Base-by-base conservation (phyloP, 2,329 filamentous ascomycete genomes). In the Colletotrichum liriopes region DNA sequence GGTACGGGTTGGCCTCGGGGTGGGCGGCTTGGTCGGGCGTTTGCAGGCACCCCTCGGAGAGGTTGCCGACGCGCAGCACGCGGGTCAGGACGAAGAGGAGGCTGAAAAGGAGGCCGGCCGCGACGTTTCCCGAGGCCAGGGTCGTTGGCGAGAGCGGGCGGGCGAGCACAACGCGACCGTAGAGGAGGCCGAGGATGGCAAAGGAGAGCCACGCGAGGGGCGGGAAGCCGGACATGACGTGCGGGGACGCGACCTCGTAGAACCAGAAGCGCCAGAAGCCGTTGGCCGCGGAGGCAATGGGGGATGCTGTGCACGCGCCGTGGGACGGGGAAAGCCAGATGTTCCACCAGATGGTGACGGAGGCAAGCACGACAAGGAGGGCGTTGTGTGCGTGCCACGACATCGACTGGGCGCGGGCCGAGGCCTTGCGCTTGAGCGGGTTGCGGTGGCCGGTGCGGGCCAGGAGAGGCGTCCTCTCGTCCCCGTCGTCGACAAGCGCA, bases 161-260 rank as follows among this genome's bases (percentile, higher is more conserved):
- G 0, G 79, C 76, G 1, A 81, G 76, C 18, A 82, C 74, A 67
- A 86, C 73, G 43, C 85, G 82, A 0, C 80, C 85, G 72, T 85
- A 86, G 11, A 86, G 74, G 0, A 86, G 75, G 5, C 85, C 85
- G 20, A 86, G 72, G 11, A 86, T 78, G 60, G 84, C 83, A 65
- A 86, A 86, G 0, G 85, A 86, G 5, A 86, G 74, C 85, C 85
- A 86, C 0, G 84, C 84, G 74, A 86, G 75, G 0, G 85, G 85
- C 0, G 85, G 84, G 65, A 86, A 86, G 16, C 72, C 78, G 0
- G 84, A 86, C 6, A 83, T 69, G 60, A 85, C 76, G 20, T 72
- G 79, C 1, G 74, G 68, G 0, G 74, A 74, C 3, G 68, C 39
- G 9, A 84, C 76, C 5, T 73, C 65, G 77, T 81, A 83, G 77